Percentiles rank a stretch among this genome's conserved stretches.
phyloP scores from a whole-genome alignment of 148 eudicot genomes.

The Heliamphora exappendiculata region DNA sequence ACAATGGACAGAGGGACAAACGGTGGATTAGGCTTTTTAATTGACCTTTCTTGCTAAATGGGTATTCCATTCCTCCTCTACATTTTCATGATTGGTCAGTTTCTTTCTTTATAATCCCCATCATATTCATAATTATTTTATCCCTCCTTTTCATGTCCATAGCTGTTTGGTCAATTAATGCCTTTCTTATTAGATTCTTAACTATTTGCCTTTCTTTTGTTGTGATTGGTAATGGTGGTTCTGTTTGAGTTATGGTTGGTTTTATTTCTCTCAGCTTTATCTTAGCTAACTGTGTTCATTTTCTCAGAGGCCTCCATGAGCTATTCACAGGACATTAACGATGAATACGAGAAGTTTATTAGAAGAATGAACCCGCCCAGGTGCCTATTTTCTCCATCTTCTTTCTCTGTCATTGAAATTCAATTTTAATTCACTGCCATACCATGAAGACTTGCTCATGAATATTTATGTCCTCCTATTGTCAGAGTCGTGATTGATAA shows the following conservation, averaged over 20 bases:
- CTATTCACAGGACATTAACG: slow-evolving; percentile 61
- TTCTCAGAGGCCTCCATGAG: slow-evolving; percentile 50
- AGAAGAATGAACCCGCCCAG: slow-evolving; percentile 97
- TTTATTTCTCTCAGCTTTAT: neutral
- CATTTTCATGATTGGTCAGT: slow-evolving; percentile 12
- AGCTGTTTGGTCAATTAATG: neutral
- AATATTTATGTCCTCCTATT: slow-evolving; percentile 18
- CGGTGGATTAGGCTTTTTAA: slow-evolving; percentile 14
- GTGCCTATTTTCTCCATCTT: slow-evolving; percentile 21
- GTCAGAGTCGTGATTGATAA: slow-evolving; percentile 88
- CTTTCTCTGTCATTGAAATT: neutral
- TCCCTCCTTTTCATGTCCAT: slow-evolving; percentile 10
- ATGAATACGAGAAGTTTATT: slow-evolving; percentile 85
- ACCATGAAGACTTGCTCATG: neutral
- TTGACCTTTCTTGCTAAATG: slow-evolving; percentile 19
- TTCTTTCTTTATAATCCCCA: neutral
- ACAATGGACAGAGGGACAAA: slow-evolving; percentile 6
- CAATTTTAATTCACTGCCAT: neutral
- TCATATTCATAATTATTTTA: neutral
- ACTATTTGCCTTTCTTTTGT: slow-evolving; percentile 9
- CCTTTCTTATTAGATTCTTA: neutral
- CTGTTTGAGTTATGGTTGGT: neutral
- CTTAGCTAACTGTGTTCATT: slow-evolving; percentile 10
- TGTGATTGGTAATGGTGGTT: slow-evolving; percentile 13
- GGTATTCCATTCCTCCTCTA: slow-evolving; percentile 11